Evolutionary conservation across 768 basidiomycete genomes (phyloP).

Genomic region (Tylopilus plumbeoviolaceoides): DNA sequence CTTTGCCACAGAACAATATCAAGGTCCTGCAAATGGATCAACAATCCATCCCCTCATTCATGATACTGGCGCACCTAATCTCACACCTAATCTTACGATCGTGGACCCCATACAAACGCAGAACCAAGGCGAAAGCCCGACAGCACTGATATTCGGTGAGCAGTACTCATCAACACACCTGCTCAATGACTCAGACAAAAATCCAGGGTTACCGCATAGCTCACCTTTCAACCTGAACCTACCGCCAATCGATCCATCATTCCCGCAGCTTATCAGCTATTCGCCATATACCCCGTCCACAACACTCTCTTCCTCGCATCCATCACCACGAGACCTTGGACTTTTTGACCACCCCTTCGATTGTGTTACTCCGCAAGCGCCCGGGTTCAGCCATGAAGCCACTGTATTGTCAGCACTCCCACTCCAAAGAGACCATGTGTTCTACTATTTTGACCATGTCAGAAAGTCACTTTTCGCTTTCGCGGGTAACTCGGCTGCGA

Average conservation of each 20-base stretch:
- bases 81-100: constrained; percentile 22
- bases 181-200: constrained; percentile 10
- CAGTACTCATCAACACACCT: not conserved
- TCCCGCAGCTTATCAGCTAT: constrained; percentile 28
- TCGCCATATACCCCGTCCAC: constrained; percentile 34
- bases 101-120: constrained; percentile 16
- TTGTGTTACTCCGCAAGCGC: constrained; percentile 29
- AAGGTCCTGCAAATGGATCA: constrained; percentile 19
- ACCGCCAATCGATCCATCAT: constrained; percentile 26
- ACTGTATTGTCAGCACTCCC: constrained; percentile 35
- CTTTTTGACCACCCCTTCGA: constrained; percentile 35
- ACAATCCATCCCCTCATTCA: constrained; percentile 18
- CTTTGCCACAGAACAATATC: constrained; percentile 31
- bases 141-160: constrained; percentile 28
- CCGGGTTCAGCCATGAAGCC: constrained; percentile 22
- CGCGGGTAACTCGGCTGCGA: constrained; percentile 55
- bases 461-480: constrained; percentile 64
- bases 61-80: constrained; percentile 19
- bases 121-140: constrained; percentile 22
- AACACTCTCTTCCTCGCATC: constrained; percentile 31
- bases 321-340: constrained; percentile 32
- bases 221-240: constrained; percentile 29
- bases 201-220: constrained; percentile 25
- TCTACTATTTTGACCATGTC: constrained; percentile 75
- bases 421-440: constrained; percentile 54